Evolutionary conservation across 208 protist genomes (phyloP).

Genomic region (Acanthamoeba lenticulata): DNA sequence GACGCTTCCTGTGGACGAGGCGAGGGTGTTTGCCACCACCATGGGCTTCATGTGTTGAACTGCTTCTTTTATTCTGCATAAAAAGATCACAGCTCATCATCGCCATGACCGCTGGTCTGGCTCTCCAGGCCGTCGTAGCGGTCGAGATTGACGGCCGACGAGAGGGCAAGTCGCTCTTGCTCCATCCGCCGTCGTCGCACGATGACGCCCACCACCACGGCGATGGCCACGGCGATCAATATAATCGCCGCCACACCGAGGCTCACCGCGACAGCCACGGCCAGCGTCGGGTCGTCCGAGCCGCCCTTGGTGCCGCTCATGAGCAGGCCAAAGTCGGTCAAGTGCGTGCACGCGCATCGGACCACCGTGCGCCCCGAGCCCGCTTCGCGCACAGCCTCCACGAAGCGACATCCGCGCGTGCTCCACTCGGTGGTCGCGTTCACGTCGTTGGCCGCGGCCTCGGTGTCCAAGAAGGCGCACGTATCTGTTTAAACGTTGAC

Average conservation of each 20-base stretch:
- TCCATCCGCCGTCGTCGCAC: neutral
- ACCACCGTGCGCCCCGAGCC: neutral
- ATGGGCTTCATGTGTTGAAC: too few species aligned
- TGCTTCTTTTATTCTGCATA: too few species aligned
- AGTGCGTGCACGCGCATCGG: neutral
- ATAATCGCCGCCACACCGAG: neutral
- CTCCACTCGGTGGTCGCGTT: neutral
- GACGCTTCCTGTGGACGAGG: too few species aligned
- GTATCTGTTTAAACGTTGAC: neutral
- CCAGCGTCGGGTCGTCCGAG: neutral
- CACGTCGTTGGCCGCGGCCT: neutral
- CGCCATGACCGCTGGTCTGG: too few species aligned
- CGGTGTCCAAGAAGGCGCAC: neutral
- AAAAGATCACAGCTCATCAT: too few species aligned
- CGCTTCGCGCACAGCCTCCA: neutral
- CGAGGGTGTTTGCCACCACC: too few species aligned
- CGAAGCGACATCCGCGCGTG: neutral
- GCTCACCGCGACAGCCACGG: neutral
- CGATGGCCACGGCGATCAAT: neutral
- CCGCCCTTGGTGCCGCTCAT: neutral
- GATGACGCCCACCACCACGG: neutral
- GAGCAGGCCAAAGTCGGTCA: conserved; percentile 2
- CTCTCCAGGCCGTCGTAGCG: conserved; percentile 9
- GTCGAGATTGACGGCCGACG: neutral
- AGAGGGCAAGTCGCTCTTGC: neutral